A percentile compares a stretch with the other conserved stretches of the same genome.
Evolutionary conservation across 1,284 basidiomycete genomes (phyloP).

Genomic region (Moniliophthora roreri): DNA sequence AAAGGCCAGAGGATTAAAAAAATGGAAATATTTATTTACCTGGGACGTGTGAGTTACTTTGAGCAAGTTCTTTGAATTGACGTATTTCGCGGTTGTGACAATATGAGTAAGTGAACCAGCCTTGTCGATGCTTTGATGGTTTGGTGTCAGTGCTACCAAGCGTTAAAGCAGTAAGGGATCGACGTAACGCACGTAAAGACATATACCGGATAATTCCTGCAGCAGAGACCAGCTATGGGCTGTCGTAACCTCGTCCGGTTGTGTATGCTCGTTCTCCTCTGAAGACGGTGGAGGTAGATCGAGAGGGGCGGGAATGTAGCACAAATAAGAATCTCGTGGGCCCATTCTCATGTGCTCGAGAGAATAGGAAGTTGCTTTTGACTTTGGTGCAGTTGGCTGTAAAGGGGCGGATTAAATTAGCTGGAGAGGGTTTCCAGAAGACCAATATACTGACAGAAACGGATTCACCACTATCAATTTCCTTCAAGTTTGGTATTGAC

Average conservation of each 20-base stretch:
- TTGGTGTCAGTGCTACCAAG: constrained; percentile 20
- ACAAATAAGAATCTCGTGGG: constrained; percentile 64
- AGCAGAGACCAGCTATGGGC: constrained; percentile 78
- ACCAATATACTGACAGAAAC: constrained; percentile 22
- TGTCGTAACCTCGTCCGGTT: constrained; percentile 52
- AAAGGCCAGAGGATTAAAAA: constrained; percentile 19
- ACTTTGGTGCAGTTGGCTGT: constrained; percentile 12
- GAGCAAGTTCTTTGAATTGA: constrained; percentile 78
- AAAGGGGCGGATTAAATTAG: constrained; percentile 15
- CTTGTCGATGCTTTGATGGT: constrained; percentile 67
- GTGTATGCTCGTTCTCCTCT: constrained; percentile 44
- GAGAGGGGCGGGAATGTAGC: constrained; percentile 68
- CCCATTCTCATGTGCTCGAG: constrained; percentile 75
- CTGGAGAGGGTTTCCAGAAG: constrained; percentile 14
- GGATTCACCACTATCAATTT: constrained; percentile 54
- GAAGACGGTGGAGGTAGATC: constrained; percentile 40
- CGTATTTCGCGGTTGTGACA: constrained; percentile 89
- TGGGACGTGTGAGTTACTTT: constrained; percentile 58
- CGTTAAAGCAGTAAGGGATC: constrained; percentile 15
- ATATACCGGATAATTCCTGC: constrained; percentile 71
- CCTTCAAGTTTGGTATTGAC: constrained; percentile 40
- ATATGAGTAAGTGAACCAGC: constrained; percentile 96
- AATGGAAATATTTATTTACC: constrained; percentile 42
- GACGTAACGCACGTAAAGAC: constrained; percentile 69
- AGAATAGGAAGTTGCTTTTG: constrained; percentile 33